phyloP scores from a whole-genome alignment of 495 filamentous ascomycete species.

The Parathielavia appendiculata region DNA sequence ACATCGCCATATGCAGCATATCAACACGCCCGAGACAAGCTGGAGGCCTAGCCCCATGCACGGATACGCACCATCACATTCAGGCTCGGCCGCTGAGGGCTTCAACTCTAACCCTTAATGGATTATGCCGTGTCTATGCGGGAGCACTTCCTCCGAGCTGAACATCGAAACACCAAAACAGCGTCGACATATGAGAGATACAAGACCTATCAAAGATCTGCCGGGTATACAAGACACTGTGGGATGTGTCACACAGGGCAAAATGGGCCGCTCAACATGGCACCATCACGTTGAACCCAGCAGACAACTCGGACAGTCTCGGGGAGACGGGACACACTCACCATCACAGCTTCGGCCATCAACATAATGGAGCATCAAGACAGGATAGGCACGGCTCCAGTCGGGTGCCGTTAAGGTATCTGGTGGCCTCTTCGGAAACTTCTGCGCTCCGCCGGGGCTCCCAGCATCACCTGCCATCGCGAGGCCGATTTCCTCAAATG shows the following conservation, averaged over 20 bases:
- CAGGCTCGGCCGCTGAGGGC: not conserved
- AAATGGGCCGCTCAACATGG: not conserved
- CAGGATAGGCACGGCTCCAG: not conserved
- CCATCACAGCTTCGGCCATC: not conserved
- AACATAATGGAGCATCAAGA: not conserved
- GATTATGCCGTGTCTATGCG: not conserved
- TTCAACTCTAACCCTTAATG: too few relatives aligned
- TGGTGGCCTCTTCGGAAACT: not conserved
- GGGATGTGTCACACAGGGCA: not conserved
- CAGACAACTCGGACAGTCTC: constrained; percentile 6
- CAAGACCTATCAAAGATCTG: not conserved
- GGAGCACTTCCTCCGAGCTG: not conserved
- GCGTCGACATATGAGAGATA: not conserved
- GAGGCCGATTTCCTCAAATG: not conserved
- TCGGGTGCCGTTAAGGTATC: not conserved
- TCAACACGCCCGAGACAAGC: too few relatives aligned
- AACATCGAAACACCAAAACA: not conserved
- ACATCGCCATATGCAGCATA: too few relatives aligned
- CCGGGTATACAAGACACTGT: not conserved
- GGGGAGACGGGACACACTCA: not conserved
- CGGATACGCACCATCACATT: too few relatives aligned
- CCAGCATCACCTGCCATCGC: not conserved
- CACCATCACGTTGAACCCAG: not conserved
- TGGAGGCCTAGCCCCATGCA: too few relatives aligned
- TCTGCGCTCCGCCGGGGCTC: not conserved